Base-by-base conservation (phyloP, 148 eudicot species). In the Nyssa sinensis region DNA sequence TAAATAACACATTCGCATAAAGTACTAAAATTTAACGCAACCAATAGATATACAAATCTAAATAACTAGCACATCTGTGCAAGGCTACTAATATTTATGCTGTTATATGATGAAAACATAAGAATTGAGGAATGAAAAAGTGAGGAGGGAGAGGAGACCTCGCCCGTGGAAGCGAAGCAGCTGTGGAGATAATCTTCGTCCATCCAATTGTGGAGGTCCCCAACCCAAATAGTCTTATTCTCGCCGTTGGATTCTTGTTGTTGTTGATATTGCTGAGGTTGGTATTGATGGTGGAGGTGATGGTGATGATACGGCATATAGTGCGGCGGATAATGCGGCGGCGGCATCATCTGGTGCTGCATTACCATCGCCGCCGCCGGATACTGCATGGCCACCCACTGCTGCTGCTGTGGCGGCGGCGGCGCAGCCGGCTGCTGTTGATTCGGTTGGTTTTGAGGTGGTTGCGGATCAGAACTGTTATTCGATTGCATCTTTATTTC, bases 341-440 rank as follows among this genome's bases (percentile, higher is more conserved):
- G 83, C 44, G 89, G 91, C 82, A 93, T 88, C 96, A 93, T 91
- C 74, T 84, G 93, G 28, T 86, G 96, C 79, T 77, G 98, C 97
- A 94, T 94, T 88, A 92, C 89, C 93, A 94, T 89, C n/a, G 93
- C 93, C 49, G 93, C 88, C 73, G 94, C 90, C 37, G 96, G 98
- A 67, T 90, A 94, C 62, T 88, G 98, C 86, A 85, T 85, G 78
- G 88, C 69, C 70, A 61, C 63, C 90, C 84, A 75, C 88, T 86
- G 86, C 39, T 83, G 86, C 60, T 59, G 83, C 25, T 25, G 64
- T 59, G 73, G 62, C 37, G 70, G 49, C 8, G 67, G 21, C 55
- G 61, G 72, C 51, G 62, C 73, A 47, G 39, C 13, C 44, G 69
- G 77, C 70, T 55, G 32, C 74, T 67, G 78, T 5, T 64, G 77